These are phyloP conservation scores for Heimioporus retisporus DNA, from an alignment of 1,284 basidiomycete species.

Conservation along the genomic window DNA sequence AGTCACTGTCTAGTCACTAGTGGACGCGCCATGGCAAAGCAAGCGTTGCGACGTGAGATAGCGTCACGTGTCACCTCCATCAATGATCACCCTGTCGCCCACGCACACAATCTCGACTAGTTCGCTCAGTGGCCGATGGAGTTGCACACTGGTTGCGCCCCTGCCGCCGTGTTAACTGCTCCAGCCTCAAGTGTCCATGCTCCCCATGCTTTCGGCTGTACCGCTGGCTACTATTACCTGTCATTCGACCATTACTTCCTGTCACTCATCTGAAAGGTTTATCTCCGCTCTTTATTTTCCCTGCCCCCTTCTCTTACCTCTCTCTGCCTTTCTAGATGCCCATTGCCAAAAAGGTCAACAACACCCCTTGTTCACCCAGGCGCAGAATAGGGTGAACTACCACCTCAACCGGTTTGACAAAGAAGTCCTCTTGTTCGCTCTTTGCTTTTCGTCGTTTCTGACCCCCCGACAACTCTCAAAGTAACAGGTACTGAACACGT, in stretches of 20 bases:
- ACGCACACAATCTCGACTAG: too few relatives aligned
- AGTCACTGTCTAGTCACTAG: too few relatives aligned
- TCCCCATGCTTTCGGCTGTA: too few relatives aligned
- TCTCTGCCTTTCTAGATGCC: constrained; percentile 66
- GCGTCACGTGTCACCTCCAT: too few relatives aligned
- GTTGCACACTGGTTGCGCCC: constrained; percentile 41
- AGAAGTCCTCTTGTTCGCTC: constrained; percentile 66
- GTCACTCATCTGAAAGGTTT: background rate
- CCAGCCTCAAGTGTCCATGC: too few relatives aligned
- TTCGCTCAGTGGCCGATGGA: constrained; percentile 26
- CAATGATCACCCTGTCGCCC: too few relatives aligned
- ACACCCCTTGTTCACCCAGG: constrained; percentile 74
- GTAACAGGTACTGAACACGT: constrained; percentile 70
- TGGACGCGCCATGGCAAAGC: too few relatives aligned
- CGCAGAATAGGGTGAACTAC: constrained; percentile 78
- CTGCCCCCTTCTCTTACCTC: background rate
- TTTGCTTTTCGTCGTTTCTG: constrained; percentile 35
- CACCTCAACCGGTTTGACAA: constrained; percentile 92
- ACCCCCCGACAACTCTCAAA: constrained; percentile 77
- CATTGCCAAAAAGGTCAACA: constrained; percentile 62
- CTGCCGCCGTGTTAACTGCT: background rate
- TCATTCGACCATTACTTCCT: too few relatives aligned
- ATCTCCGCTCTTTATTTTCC: background rate
- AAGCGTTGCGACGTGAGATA: too few relatives aligned
- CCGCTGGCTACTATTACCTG: background rate